Base-by-base conservation (phyloP, 176 grass and related monocot genomes). In the Calamus simplicifolius region DNA sequence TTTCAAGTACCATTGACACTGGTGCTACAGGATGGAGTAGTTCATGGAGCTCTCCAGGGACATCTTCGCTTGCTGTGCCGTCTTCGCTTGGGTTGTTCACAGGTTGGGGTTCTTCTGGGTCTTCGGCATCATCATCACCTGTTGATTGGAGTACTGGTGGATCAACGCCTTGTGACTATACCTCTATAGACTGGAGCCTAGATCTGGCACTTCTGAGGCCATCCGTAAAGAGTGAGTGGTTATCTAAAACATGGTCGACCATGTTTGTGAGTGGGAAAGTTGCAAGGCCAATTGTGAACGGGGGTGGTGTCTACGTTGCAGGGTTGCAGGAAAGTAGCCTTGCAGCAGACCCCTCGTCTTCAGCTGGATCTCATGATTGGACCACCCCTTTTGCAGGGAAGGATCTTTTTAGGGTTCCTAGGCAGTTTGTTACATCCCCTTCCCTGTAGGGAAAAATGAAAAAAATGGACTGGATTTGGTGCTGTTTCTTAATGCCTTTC, bases 161-260 rank as follows among this genome's bases (percentile, higher is more conserved):
- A 19, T 72, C 48, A 25, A 76, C 70, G 56, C 77, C 84, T n/a
- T 75, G 73, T 59, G 92, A 97, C 68, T 97, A 91, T 65, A 89
- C 94, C 35, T 76, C 81, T 54, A 90, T 97, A 72, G 92, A 97
- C 57, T 97, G 92, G 92, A 97, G 92, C 58, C 61, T 97, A 26
- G 92, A 91, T 62, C 54, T 71, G 67, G 79, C 81, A 2, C 75
- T 97, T 29, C 69, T 98, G 68, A 85, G 85, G 68, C 69, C 81
- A 13, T 70, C 81, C 25, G 61, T 57, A 55, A 82, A 77, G 70
- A 80, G 76, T 50, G 73, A 89, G 7, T 50, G 69, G 62, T 64
- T 85, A 62, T 83, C 88, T 0, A 81, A 92, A 49, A 98, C 94
- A 57, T 98, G 94, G 94, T 98, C 94, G 19, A 92, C 94, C 58